phyloP scores from a whole-genome alignment of 495 filamentous ascomycete genomes.

The Daldinia childiae region DNA sequence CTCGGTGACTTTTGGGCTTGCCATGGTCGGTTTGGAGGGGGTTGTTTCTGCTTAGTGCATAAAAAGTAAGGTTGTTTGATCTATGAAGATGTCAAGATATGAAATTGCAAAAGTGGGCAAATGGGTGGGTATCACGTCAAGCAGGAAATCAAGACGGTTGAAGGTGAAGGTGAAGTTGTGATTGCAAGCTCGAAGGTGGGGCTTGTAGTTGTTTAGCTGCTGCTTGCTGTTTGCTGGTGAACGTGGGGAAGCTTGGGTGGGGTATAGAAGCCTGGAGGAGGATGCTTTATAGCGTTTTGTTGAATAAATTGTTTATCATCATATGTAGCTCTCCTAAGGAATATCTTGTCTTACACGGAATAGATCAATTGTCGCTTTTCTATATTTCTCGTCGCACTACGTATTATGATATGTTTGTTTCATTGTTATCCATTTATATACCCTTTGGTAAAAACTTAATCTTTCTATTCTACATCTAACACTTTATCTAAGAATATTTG shows the following conservation, averaged over 20 bases:
- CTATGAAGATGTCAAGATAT: background rate
- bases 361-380: background rate
- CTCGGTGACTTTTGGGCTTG: constrained; percentile 52
- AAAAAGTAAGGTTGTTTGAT: background rate
- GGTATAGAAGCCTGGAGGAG: background rate
- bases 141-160: background rate
- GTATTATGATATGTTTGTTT: background rate
- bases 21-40: constrained; percentile 38
- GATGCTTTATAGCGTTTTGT: background rate
- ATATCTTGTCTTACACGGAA: too few species aligned
- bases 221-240: background rate
- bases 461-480: too few species aligned
- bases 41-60: background rate
- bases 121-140: too few species aligned
- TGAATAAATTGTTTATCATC: background rate
- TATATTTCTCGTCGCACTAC: background rate
- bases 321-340: background rate
- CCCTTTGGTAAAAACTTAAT: too few species aligned
- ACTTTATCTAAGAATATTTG: too few species aligned
- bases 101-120: background rate
- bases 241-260: constrained; percentile 25
- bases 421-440: too few species aligned
- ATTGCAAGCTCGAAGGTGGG: constrained; percentile 18
- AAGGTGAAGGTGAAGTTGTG: constrained; percentile 4
- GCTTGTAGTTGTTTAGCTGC: background rate